phyloP scores from a whole-genome alignment of 2,329 filamentous ascomycete genomes.

The Calonectria crousiana region DNA sequence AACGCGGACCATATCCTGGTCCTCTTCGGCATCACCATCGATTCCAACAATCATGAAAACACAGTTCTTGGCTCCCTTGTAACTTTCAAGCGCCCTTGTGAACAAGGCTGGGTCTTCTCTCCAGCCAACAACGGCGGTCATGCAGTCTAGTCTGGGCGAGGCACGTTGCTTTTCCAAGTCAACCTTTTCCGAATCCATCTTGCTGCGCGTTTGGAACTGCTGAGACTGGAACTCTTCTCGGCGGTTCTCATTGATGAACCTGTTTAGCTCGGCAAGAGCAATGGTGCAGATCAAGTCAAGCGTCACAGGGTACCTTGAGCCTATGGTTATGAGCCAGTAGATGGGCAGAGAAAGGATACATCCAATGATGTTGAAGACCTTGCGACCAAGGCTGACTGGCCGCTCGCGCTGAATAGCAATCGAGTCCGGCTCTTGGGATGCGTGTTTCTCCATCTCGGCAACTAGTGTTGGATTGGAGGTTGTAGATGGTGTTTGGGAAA shows the following conservation, averaged over 20 bases:
- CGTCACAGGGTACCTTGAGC: conserved; percentile 1
- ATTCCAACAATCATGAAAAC: conserved; percentile 40
- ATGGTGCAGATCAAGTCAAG: conserved; percentile 6
- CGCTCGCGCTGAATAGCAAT: background rate
- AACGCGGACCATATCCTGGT: conserved; percentile 41
- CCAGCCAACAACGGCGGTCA: conserved; percentile 43
- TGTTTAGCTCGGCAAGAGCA: conserved; percentile 2
- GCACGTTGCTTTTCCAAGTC: background rate
- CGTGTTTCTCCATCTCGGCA: background rate
- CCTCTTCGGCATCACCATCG: conserved; percentile 37
- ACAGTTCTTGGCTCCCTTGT: conserved; percentile 31
- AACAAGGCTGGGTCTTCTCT: conserved; percentile 40
- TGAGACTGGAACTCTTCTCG: background rate
- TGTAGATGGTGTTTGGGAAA: background rate
- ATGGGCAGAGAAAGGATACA: background rate
- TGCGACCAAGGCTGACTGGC: background rate
- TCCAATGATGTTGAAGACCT: conserved; percentile 1
- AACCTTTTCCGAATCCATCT: background rate
- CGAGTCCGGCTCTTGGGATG: background rate
- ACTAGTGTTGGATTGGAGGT: background rate
- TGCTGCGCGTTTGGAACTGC: background rate
- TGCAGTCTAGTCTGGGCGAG: conserved; percentile 32
- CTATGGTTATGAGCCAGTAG: conserved; percentile 1
- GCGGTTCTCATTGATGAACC: background rate
- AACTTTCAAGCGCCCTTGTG: conserved; percentile 38